These are phyloP conservation scores for Musa troglodytarum DNA, from an alignment of 176 grass and related monocot genomes.

Conservation along the genomic window DNA sequence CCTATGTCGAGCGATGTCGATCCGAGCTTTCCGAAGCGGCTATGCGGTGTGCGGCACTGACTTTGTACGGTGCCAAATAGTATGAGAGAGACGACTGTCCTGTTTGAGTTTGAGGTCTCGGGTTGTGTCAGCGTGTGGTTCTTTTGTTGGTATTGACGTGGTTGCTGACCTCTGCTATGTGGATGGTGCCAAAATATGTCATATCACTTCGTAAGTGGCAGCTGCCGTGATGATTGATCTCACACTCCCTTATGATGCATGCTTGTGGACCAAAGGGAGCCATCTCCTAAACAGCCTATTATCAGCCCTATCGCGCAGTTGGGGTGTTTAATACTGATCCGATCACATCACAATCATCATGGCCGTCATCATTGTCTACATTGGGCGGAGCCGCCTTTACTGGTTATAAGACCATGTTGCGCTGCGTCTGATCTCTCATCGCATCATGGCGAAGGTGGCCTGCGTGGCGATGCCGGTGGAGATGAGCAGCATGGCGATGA, in stretches of 20 bases:
- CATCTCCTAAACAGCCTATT: neutral
- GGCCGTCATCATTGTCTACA: neutral
- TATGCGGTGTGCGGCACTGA: too few species aligned
- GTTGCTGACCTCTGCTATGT: too few species aligned
- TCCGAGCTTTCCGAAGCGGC: too few species aligned
- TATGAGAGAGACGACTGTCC: too few species aligned
- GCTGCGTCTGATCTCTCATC: neutral
- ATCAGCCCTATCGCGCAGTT: neutral
- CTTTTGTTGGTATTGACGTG: too few species aligned
- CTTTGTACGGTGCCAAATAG: too few species aligned
- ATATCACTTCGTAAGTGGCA: too few species aligned
- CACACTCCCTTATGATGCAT: neutral
- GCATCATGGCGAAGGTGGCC: neutral
- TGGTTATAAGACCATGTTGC: neutral
- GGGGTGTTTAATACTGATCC: neutral
- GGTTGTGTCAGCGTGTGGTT: too few species aligned
- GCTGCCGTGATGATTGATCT: neutral
- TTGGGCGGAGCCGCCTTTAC: neutral
- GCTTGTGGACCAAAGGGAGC: neutral
- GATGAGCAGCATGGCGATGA: neutral
- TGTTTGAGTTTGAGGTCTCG: too few species aligned
- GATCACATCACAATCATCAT: constrained; percentile 4
- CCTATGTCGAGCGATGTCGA: too few species aligned
- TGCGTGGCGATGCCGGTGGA: neutral
- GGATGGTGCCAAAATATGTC: too few species aligned